Conservation (phyloP, 768 basidiomycete genomes). For the Omphalotus guepiniiformis region DNA sequence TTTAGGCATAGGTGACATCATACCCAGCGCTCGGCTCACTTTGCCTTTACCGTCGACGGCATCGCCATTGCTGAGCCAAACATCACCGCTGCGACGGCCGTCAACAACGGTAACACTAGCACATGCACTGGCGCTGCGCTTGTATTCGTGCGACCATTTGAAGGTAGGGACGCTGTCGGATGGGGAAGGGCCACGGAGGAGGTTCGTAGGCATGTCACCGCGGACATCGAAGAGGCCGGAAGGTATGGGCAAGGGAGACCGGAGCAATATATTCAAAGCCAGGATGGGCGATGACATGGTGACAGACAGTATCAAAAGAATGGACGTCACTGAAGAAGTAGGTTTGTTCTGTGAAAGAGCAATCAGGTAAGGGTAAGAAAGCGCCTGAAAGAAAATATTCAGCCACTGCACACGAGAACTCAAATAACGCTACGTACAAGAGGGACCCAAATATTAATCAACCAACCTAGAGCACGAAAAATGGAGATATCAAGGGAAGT, state of each 20-base stretch:
- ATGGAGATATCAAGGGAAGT: slow-evolving; percentile 53
- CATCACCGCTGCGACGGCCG: slow-evolving; percentile 66
- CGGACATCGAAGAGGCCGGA: slow-evolving; percentile 57
- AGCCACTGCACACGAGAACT: not conserved
- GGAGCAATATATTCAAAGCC: slow-evolving; percentile 55
- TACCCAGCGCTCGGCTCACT: slow-evolving; percentile 55
- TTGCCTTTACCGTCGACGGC: slow-evolving; percentile 64
- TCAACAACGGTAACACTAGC: slow-evolving; percentile 60
- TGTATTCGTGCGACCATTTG: slow-evolving; percentile 53
- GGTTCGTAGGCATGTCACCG: slow-evolving; percentile 35
- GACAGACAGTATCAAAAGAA: slow-evolving; percentile 59
- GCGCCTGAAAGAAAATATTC: slow-evolving; percentile 33
- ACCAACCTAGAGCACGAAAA: slow-evolving; percentile 56
- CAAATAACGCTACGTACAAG: slow-evolving; percentile 41
- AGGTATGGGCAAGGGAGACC: slow-evolving; percentile 63
- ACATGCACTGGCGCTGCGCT: slow-evolving; percentile 60
- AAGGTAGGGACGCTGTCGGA: slow-evolving; percentile 33
- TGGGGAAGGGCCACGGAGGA: slow-evolving; percentile 41
- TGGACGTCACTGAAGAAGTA: slow-evolving; percentile 35
- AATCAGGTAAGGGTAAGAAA: slow-evolving; percentile 62
- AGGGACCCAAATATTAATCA: slow-evolving; percentile 65
- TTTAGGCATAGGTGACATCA: slow-evolving; percentile 61
- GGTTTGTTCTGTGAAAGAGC: slow-evolving; percentile 33
- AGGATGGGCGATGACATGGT: slow-evolving; percentile 66
- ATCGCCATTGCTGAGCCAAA: slow-evolving; percentile 72